A percentile compares a stretch with the other conserved stretches of the same genome.
Evolutionary conservation across 768 basidiomycete species (phyloP).

Genomic region (Leucosporidium yakuticum): DNA sequence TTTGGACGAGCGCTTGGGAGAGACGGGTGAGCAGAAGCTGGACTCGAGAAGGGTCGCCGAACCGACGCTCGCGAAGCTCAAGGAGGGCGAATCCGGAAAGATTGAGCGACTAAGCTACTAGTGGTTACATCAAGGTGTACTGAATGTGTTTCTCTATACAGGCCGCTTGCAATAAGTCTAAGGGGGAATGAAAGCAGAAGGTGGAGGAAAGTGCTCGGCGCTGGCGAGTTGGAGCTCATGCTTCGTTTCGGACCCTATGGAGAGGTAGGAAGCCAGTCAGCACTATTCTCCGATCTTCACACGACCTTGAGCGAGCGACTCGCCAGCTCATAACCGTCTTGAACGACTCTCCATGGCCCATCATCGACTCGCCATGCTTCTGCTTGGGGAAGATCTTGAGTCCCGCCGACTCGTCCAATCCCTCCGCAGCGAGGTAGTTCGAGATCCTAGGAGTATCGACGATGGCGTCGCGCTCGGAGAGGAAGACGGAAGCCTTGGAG

Average conservation of each 20-base stretch:
- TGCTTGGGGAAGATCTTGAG: conserved; percentile 28
- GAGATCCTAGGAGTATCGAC: conserved; percentile 69
- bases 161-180: too few species aligned
- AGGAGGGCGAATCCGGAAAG: too few species aligned
- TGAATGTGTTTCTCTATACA: too few species aligned
- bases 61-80: too few species aligned
- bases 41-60: too few species aligned
- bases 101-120: too few species aligned
- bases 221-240: neutral
- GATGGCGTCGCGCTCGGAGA: conserved; percentile 78
- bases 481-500: conserved; percentile 59
- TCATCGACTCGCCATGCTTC: conserved; percentile 30
- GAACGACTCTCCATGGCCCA: conserved; percentile 24
- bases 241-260: neutral
- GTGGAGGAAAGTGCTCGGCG: too few species aligned
- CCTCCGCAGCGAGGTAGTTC: conserved; percentile 52
- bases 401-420: conserved; percentile 14
- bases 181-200: too few species aligned
- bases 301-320: neutral
- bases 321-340: conserved; percentile 18
- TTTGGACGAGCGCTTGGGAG: too few species aligned
- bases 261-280: neutral
- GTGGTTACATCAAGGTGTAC: too few species aligned
- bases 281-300: neutral
- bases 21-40: too few species aligned